Base-by-base conservation (phyloP, 306 rosid genomes). In the Glycine latifolia region DNA sequence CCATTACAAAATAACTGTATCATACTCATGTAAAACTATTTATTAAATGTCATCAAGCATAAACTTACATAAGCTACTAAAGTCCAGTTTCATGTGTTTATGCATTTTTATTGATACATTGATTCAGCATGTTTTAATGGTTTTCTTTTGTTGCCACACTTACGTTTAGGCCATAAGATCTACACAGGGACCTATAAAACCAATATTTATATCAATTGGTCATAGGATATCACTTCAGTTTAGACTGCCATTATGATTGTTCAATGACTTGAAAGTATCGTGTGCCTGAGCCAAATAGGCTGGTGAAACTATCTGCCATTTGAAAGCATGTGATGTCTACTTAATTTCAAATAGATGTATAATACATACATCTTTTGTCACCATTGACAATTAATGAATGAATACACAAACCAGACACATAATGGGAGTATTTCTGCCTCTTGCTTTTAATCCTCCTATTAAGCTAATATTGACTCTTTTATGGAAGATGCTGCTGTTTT, bases 231-330 rank as follows among this genome's bases (percentile, higher is more conserved):
- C 99, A 49, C 94, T 95, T 63, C 85, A 26, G 2, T 26, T 26
- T 2, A 89, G 31, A 91, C 97, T 67, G 94, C 99, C 77, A 84
- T 86, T 61, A 48, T 43, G 68, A 79, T 88, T 77, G 97, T 89
- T 53, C 92, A 84, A 78, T 81, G 89, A 91, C 93, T 47, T 89
- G 93, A 95, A 93, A 90, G 83, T 93, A 80, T 84, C 97, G 97
- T 4, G 90, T 95, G 53, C 97, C 99, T 1, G 97, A 95, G 87
- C 95, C 97, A 74, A 84, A 86, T 67, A 86, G 97, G 50, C 99
- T 93, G 99, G 97, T 93, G 84, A 85, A 76, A 75, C 60, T 16
- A 9, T 77, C 79, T 84, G 6, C 49, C 81, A 37, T 70, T 77
- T 84, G 31, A 59, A 65, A 86, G 65, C 67, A 60, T 56, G 13